Conservation (phyloP, 352 stramenopile genomes). For the Globisporangium yorkense region DNA sequence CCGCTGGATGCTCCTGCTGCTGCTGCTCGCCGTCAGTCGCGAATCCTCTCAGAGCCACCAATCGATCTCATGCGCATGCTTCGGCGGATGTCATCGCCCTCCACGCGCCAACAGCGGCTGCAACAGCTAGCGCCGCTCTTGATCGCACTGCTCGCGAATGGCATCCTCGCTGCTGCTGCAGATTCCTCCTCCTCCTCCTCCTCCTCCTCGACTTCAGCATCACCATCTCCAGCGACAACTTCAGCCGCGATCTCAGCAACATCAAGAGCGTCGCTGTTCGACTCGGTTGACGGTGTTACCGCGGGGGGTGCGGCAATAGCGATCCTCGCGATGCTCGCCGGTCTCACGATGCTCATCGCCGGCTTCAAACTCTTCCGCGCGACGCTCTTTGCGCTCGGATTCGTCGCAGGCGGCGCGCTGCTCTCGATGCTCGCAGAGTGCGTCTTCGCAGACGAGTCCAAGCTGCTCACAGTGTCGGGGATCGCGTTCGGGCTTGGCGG, state of each 20-base stretch:
- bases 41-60: not conserved
- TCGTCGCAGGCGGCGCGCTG: conserved; percentile 42
- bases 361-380: conserved; percentile 53
- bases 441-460: conserved; percentile 30
- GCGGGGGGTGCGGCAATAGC: conserved; percentile 28
- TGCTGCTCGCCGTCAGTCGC: not conserved
- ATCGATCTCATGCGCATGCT: not conserved
- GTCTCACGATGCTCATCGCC: conserved; percentile 22
- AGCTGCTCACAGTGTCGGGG: conserved; percentile 39
- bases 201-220: not conserved
- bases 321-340: conserved; percentile 31
- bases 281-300: conserved; percentile 26
- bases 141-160: not conserved
- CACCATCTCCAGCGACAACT: conserved; percentile 3
- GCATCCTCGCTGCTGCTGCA: not conserved
- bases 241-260: conserved; percentile 17
- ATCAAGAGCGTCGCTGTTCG: conserved; percentile 25
- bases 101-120: not conserved
- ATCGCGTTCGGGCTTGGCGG: conserved; percentile 46
- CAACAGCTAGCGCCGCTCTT: not conserved
- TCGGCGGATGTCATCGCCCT: not conserved
- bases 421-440: conserved; percentile 27
- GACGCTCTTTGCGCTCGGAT: conserved; percentile 49
- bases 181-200: not conserved
- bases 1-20: not conserved